phyloP scores from a whole-genome alignment of 2,329 filamentous ascomycete genomes.

The Colletotrichum scovillei region DNA sequence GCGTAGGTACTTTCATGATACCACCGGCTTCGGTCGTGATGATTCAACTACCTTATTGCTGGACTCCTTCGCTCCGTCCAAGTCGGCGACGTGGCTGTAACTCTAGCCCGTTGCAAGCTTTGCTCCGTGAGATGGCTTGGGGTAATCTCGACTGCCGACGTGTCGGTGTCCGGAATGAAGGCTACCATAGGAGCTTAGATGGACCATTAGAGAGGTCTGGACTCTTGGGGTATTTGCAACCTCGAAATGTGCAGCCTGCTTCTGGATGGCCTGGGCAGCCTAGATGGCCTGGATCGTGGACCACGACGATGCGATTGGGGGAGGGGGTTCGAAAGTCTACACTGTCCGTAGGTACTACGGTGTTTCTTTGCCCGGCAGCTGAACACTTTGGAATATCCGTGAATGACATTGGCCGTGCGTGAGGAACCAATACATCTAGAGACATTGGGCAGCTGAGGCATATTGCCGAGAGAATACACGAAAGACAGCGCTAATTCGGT shows the following conservation, averaged over 20 bases:
- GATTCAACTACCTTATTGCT: background rate
- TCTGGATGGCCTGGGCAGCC: background rate
- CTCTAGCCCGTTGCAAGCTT: background rate
- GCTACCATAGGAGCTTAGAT: background rate
- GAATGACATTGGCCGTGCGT: background rate
- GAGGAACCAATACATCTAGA: background rate
- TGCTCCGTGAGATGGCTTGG: background rate
- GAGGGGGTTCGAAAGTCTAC: background rate
- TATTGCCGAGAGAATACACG: background rate
- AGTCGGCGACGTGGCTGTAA: slow-evolving; percentile 1
- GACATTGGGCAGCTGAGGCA: background rate
- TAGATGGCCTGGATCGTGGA: slow-evolving; percentile 8
- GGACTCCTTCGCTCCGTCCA: background rate
- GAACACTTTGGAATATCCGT: background rate
- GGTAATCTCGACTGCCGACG: background rate
- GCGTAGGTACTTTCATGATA: slow-evolving; percentile 6
- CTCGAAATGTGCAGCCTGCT: background rate
- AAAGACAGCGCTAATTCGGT: background rate
- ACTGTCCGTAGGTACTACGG: background rate
- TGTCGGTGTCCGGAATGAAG: slow-evolving; percentile 1
- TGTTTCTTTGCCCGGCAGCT: slow-evolving; percentile 4
- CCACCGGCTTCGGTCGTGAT: slow-evolving; percentile 22
- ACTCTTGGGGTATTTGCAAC: background rate
- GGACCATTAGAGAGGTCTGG: slow-evolving; percentile 6
- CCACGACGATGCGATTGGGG: background rate